Conservation (phyloP, 2,329 filamentous ascomycete species). For the Pseudodiploospora longispora region DNA sequence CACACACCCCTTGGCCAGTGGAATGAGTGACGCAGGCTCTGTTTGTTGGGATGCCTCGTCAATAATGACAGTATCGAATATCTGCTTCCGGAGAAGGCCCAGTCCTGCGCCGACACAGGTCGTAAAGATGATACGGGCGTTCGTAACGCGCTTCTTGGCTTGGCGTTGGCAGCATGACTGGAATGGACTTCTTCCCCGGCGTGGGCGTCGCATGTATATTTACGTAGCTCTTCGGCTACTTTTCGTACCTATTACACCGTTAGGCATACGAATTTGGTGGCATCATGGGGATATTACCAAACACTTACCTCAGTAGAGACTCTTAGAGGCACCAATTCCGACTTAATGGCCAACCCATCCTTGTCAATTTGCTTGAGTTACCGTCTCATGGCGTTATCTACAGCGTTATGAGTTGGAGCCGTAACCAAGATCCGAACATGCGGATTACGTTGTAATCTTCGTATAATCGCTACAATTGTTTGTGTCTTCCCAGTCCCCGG, state of each 20-base stretch:
- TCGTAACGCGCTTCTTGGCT: slow-evolving; percentile 28
- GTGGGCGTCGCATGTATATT: slow-evolving; percentile 28
- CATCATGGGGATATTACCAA: neutral
- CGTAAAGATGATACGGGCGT: slow-evolving; percentile 32
- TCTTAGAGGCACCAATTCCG: neutral
- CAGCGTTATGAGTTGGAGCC: slow-evolving; percentile 37
- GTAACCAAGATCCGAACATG: slow-evolving; percentile 27
- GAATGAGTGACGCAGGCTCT: slow-evolving; percentile 32
- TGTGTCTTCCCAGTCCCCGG: slow-evolving; percentile 38
- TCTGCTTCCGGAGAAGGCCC: slow-evolving; percentile 29
- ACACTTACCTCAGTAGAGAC: slow-evolving; percentile 11
- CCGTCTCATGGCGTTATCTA: slow-evolving; percentile 33
- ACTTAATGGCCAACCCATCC: neutral
- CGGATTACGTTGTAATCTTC: slow-evolving; percentile 19
- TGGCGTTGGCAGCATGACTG: slow-evolving; percentile 21
- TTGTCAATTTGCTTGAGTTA: slow-evolving; percentile 15
- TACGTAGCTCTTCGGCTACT: slow-evolving; percentile 23
- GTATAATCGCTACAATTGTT: slow-evolving; percentile 31
- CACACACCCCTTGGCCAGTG: slow-evolving; percentile 33
- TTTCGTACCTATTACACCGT: slow-evolving; percentile 19
- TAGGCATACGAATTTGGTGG: no score
- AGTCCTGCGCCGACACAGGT: slow-evolving; percentile 35
- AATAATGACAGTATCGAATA: slow-evolving; percentile 33
- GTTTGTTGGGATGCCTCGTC: slow-evolving; percentile 41
- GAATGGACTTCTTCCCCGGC: slow-evolving; percentile 19